Percentiles rank a stretch among this genome's conserved stretches.
Conservation (phyloP, 768 basidiomycete species). For the Boletus sp. region DNA sequence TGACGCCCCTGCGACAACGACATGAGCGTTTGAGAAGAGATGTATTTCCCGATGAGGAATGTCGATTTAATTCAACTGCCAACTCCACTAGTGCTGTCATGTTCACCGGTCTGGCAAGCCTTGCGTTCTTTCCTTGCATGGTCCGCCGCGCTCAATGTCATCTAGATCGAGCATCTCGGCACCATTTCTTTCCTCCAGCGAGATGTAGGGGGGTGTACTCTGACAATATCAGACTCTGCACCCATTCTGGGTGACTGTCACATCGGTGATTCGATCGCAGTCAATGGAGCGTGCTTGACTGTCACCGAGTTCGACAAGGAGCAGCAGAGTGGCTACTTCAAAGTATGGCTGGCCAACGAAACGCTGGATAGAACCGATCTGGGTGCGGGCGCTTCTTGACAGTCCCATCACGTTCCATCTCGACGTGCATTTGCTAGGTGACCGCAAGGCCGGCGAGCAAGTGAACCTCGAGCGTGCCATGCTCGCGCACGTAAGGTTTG, state of each 20-base stretch:
- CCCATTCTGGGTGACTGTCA: slow-evolving; percentile 85
- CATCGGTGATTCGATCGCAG: slow-evolving; percentile 91
- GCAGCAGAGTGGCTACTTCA: slow-evolving; percentile 76
- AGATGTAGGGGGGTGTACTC: slow-evolving; percentile 76
- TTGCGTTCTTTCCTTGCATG: background rate
- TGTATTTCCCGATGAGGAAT: slow-evolving; percentile 1
- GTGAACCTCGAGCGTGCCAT: slow-evolving; percentile 96
- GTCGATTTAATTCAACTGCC: background rate
- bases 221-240: slow-evolving; percentile 70
- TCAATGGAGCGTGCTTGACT: slow-evolving; percentile 87
- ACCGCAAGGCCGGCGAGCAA: slow-evolving; percentile 71
- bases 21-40: slow-evolving; percentile 14
- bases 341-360: slow-evolving; percentile 94
- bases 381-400: slow-evolving; percentile 44
- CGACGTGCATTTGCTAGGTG: slow-evolving; percentile 48
- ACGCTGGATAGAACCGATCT: slow-evolving; percentile 89
- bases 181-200: slow-evolving; percentile 61
- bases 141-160: slow-evolving; percentile 3
- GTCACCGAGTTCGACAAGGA: slow-evolving; percentile 78
- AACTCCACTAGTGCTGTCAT: slow-evolving; percentile 39
- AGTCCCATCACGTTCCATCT: background rate
- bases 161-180: slow-evolving; percentile 88
- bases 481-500: slow-evolving; percentile 87
- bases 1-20: slow-evolving; percentile 3
- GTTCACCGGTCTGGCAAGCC: slow-evolving; percentile 78